Conservation (phyloP, 495 filamentous ascomycete genomes). For the Penicillium parvum region DNA sequence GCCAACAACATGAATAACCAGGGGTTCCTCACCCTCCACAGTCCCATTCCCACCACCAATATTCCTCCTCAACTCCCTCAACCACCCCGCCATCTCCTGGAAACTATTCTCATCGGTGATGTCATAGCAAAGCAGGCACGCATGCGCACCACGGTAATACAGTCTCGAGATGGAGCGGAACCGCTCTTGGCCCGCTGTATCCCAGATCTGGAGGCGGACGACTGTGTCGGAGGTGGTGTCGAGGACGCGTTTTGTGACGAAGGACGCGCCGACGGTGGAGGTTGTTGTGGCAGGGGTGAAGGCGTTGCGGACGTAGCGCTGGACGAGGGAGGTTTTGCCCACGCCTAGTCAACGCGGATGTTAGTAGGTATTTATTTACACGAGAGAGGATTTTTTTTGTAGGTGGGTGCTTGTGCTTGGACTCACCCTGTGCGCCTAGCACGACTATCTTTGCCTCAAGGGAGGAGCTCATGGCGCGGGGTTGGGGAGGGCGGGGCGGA, state of each 20-base stretch:
- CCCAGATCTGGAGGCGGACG: conserved; percentile 88
- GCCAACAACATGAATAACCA: conserved; percentile 94
- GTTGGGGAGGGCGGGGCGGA: conserved; percentile 25
- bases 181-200: conserved; percentile 92
- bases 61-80: conserved; percentile 71
- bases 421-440: conserved; percentile 69
- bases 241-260: conserved; percentile 87
- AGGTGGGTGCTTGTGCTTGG: neutral
- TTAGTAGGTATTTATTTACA: neutral
- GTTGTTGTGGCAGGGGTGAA: conserved; percentile 65
- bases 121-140: conserved; percentile 90
- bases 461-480: conserved; percentile 59
- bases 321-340: conserved; percentile 89
- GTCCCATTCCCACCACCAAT: no score
- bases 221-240: conserved; percentile 75
- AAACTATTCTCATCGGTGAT: conserved; percentile 86
- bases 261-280: conserved; percentile 89
- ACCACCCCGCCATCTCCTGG: conserved; percentile 89
- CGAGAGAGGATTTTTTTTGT: neutral
- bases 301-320: conserved; percentile 76
- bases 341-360: conserved; percentile 57
- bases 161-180: conserved; percentile 89
- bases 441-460: conserved; percentile 94
- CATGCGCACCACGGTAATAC: conserved; percentile 94
- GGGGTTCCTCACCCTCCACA: conserved; percentile 49